phyloP scores from a whole-genome alignment of 2,329 filamentous ascomycete genomes.

The Waltergamsia citrina region DNA sequence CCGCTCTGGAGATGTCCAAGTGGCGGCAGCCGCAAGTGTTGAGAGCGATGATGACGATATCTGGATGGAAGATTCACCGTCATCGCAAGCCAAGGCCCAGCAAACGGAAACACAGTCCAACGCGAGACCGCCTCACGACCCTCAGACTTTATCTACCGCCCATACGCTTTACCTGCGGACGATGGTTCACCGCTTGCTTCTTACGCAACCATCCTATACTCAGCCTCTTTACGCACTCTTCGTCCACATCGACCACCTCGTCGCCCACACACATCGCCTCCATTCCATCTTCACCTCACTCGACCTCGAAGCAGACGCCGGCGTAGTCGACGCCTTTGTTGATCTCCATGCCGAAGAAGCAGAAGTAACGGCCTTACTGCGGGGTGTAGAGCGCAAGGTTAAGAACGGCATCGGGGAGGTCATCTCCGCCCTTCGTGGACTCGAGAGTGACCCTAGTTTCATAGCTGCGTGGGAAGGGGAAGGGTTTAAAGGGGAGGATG shows the following conservation, averaged over 20 bases:
- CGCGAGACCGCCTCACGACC: conserved; percentile 49
- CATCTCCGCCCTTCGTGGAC: conserved; percentile 40
- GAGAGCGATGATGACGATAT: conserved; percentile 14
- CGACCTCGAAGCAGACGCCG: conserved; percentile 74
- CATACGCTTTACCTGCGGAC: conserved; percentile 69
- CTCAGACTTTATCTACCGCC: conserved; percentile 72
- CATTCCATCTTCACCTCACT: conserved; percentile 67
- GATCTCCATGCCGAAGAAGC: conserved; percentile 64
- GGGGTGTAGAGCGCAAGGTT: conserved; percentile 52
- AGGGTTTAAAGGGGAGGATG: conserved; percentile 26
- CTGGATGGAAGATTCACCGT: conserved; percentile 13
- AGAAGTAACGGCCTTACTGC: conserved; percentile 56
- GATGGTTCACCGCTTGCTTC: conserved; percentile 55
- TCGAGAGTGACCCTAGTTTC: conserved; percentile 35
- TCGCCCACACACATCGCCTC: conserved; percentile 66
- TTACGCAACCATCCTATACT: conserved; percentile 56
- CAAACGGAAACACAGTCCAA: neutral
- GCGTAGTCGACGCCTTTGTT: conserved; percentile 66
- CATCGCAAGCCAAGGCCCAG: neutral
- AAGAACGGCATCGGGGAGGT: conserved; percentile 60
- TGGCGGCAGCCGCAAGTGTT: neutral
- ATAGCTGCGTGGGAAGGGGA: conserved; percentile 32
- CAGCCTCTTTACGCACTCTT: conserved; percentile 57
- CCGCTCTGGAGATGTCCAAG: neutral
- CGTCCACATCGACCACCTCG: conserved; percentile 70